These are phyloP conservation scores for Kwoniella sp. DNA, from an alignment of 768 basidiomycete genomes.

Conservation along the genomic window DNA sequence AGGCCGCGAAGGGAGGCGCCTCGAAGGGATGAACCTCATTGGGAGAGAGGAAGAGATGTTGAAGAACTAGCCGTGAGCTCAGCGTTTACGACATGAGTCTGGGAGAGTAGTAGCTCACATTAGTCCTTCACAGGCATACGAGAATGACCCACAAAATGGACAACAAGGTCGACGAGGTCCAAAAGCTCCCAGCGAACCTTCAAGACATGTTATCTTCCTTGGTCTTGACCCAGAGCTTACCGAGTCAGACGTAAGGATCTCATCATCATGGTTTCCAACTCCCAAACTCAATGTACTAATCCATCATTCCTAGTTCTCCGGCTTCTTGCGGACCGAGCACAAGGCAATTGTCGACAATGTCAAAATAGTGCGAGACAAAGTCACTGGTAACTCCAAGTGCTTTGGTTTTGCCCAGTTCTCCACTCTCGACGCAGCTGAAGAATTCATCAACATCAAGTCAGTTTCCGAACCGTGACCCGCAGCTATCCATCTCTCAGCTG, in stretches of 20 bases:
- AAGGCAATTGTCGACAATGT: conserved; percentile 54
- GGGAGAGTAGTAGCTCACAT: no score
- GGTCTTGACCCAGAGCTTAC: conserved; percentile 89
- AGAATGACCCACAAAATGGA: not conserved
- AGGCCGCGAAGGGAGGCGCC: conserved; percentile 4
- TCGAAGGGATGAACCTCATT: conserved; percentile 25
- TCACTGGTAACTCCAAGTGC: conserved; percentile 93
- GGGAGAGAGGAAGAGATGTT: conserved; percentile 44
- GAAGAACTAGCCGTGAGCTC: conserved; percentile 33
- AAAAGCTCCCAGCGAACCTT: conserved; percentile 71
- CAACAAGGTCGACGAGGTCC: conserved; percentile 6
- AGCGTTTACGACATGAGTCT: no score
- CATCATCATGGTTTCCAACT: no score
- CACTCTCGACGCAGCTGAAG: conserved; percentile 78
- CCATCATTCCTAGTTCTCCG: conserved; percentile 62
- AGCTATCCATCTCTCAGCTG: not conserved
- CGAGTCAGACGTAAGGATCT: conserved; percentile 74
- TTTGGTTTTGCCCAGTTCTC: conserved; percentile 97
- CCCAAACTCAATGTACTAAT: conserved; percentile 82
- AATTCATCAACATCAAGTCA: conserved; percentile 79
- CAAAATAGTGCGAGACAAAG: conserved; percentile 94
- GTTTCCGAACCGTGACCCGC: conserved; percentile 7
- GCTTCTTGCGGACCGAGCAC: conserved; percentile 50
- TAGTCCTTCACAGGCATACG: conserved; percentile 5
- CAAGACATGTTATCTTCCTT: conserved; percentile 92